Evolutionary conservation across 2,329 filamentous ascomycete genomes (phyloP).

Genomic region (Macrophomina phaseolina): DNA sequence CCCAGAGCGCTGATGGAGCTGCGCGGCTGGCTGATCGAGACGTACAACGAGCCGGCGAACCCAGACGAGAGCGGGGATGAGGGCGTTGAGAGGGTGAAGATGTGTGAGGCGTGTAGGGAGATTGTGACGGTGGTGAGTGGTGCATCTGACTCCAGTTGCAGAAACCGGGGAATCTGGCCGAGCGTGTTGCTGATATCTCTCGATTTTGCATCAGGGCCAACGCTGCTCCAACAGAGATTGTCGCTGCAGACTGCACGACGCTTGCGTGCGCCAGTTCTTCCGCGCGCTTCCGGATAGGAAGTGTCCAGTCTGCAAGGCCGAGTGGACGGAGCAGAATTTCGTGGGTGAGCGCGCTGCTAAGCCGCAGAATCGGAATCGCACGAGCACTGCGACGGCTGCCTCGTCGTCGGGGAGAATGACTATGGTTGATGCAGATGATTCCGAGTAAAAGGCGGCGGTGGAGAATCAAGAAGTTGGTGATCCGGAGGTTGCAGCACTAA

Average conservation of each 20-base stretch:
- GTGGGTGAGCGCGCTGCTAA: constrained; percentile 24
- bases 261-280: constrained; percentile 43
- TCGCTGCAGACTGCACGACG: constrained; percentile 36
- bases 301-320: constrained; percentile 41
- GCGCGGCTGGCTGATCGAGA: constrained; percentile 80
- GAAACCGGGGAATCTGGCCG: not conserved
- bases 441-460: not conserved
- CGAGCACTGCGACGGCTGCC: constrained; percentile 3
- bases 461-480: not conserved
- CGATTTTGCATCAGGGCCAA: constrained; percentile 20
- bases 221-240: constrained; percentile 30
- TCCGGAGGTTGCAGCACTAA: no score
- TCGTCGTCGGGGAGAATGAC: constrained; percentile 12
- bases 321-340: constrained; percentile 33
- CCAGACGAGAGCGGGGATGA: constrained; percentile 49
- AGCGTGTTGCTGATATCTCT: not conserved
- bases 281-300: constrained; percentile 30
- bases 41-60: constrained; percentile 75
- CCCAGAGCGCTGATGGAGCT: constrained; percentile 85
- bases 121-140: constrained; percentile 70
- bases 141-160: not conserved
- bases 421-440: not conserved
- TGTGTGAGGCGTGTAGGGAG: constrained; percentile 86
- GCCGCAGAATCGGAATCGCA: constrained; percentile 4
- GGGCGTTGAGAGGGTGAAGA: constrained; percentile 73